These are phyloP conservation scores for Tagetes patula DNA, from an alignment of 129 eudicot genomes.

Conservation along the genomic window DNA sequence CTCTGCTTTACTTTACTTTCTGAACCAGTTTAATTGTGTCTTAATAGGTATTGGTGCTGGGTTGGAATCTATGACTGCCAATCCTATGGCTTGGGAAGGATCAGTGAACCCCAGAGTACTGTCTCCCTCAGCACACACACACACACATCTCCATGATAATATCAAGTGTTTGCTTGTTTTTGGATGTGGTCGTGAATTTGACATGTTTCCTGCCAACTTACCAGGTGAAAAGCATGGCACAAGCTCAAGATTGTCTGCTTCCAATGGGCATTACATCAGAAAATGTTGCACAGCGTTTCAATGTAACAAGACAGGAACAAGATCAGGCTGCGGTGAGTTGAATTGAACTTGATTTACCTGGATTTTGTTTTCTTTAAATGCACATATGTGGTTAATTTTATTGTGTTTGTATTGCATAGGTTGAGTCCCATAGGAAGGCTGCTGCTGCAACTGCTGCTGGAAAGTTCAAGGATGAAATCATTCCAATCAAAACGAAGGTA, in stretches of 20 bases:
- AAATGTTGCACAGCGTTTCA: conserved; percentile 85
- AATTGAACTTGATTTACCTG: background rate
- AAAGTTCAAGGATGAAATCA: conserved; percentile 83
- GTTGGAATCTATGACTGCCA: conserved; percentile 85
- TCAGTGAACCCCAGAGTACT: conserved; percentile 82
- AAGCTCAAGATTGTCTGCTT: conserved; percentile 96
- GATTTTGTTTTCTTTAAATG: conserved; percentile 3
- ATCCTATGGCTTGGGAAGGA: conserved; percentile 96
- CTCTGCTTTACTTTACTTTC: conserved; percentile 4
- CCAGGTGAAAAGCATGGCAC: conserved; percentile 74
- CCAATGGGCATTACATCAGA: conserved; percentile 99
- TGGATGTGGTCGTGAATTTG: background rate
- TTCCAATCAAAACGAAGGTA: conserved; percentile 88
- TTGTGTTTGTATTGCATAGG: conserved; percentile 38
- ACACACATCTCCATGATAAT: background rate
- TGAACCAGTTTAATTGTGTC: conserved; percentile 8
- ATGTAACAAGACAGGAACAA: conserved; percentile 87
- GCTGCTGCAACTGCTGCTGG: conserved; percentile 98
- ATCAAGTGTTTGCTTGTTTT: background rate
- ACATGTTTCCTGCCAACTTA: conserved; percentile 18
- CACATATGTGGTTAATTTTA: background rate
- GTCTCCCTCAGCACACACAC: background rate
- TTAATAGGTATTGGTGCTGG: conserved; percentile 94
- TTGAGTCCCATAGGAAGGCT: conserved; percentile 92
- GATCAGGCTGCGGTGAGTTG: conserved; percentile 97